phyloP scores from a whole-genome alignment of 352 stramenopile species.

The Phytophthora macrochlamydospora region DNA sequence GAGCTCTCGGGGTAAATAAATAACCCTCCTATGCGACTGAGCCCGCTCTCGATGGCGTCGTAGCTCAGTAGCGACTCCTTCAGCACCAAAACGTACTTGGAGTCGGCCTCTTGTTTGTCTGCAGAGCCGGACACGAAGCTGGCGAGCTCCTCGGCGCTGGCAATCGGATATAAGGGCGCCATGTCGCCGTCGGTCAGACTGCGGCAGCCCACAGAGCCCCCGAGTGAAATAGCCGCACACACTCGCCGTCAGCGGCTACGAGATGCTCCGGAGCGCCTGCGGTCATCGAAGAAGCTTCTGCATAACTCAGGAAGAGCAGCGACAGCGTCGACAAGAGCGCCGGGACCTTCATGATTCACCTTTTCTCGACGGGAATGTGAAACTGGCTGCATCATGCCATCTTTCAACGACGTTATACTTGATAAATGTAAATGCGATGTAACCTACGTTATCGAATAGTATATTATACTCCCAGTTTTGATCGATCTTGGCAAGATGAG shows the following conservation, averaged over 20 bases:
- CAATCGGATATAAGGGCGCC: slow-evolving; percentile 57
- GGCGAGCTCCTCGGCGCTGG: slow-evolving; percentile 43
- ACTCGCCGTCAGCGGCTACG: slow-evolving; percentile 67
- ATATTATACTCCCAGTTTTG: not conserved
- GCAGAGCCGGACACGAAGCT: slow-evolving; percentile 44
- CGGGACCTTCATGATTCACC: slow-evolving; percentile 26
- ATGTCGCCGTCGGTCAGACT: slow-evolving; percentile 59
- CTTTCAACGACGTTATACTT: not conserved
- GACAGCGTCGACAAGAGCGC: slow-evolving; percentile 2
- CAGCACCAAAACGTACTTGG: slow-evolving; percentile 73
- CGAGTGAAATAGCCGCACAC: slow-evolving; percentile 81
- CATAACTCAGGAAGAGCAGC: slow-evolving; percentile 19
- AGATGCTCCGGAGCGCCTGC: slow-evolving; percentile 70
- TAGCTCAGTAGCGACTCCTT: slow-evolving; percentile 59
- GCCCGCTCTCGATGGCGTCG: slow-evolving; percentile 31
- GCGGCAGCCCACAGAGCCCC: slow-evolving; percentile 68
- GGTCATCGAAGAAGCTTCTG: slow-evolving; percentile 57
- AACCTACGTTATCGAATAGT: not conserved
- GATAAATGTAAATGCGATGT: not conserved
- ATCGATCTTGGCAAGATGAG: slow-evolving; percentile 2
- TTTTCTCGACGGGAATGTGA: slow-evolving; percentile 3
- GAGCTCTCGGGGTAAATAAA: slow-evolving; percentile 55
- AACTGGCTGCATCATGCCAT: slow-evolving; percentile 28
- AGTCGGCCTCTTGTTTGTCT: slow-evolving; percentile 19
- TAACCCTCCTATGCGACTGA: slow-evolving; percentile 55